These are phyloP conservation scores for Aspergillus sojae DNA, from an alignment of 2,329 filamentous ascomycete genomes.

Conservation along the genomic window DNA sequence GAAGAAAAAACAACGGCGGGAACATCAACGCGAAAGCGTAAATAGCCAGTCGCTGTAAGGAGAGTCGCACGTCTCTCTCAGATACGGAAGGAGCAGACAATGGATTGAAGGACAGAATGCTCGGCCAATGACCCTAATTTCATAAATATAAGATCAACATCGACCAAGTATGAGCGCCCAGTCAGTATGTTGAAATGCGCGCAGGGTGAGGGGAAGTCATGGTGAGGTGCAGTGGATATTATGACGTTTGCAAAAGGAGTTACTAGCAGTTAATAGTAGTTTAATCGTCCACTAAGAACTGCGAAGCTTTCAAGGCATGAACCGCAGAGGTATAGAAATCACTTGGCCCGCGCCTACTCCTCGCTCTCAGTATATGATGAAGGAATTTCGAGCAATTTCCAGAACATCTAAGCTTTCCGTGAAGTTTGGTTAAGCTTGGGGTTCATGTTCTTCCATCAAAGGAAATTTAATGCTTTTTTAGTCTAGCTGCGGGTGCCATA, in stretches of 20 bases:
- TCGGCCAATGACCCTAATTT: background rate
- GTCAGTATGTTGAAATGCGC: background rate
- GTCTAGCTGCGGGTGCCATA: background rate
- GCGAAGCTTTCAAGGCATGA: background rate
- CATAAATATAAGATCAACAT: background rate
- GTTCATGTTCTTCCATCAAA: background rate
- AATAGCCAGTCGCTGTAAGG: background rate
- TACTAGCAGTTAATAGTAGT: background rate
- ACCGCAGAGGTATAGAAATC: background rate
- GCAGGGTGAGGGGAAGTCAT: constrained; percentile 2
- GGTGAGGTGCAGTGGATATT: background rate
- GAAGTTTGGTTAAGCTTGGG: background rate
- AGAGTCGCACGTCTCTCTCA: background rate
- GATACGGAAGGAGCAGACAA: background rate
- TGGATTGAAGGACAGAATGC: background rate
- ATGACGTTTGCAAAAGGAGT: constrained; percentile 3
- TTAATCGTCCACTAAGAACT: background rate
- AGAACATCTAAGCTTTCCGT: background rate
- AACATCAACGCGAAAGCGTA: background rate
- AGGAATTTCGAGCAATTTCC: background rate
- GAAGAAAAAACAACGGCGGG: background rate
- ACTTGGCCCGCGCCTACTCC: background rate
- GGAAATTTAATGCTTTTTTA: background rate
- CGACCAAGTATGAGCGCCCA: background rate
- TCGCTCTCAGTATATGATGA: background rate